phyloP scores from a whole-genome alignment of 179 eudicot species.

The Patellifolia procumbens region DNA sequence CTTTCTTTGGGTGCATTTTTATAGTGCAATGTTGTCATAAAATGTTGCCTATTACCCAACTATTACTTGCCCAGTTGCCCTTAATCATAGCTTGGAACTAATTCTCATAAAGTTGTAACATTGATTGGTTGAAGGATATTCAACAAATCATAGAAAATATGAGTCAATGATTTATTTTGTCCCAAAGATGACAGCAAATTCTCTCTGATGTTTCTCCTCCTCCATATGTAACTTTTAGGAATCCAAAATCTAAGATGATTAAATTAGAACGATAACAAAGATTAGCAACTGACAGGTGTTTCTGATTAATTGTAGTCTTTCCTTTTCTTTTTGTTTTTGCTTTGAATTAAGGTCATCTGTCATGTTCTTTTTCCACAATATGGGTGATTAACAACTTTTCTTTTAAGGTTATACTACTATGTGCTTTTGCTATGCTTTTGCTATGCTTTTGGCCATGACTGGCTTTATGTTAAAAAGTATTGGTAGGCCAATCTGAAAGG shows the following conservation, averaged over 20 bases:
- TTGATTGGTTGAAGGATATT: conserved; percentile 13
- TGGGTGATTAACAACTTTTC: conserved; percentile 12
- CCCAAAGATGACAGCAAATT: conserved; percentile 28
- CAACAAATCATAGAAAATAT: background rate
- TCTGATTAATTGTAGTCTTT: background rate
- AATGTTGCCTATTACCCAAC: background rate
- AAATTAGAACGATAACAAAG: background rate
- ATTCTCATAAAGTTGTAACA: conserved; percentile 1
- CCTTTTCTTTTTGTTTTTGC: background rate
- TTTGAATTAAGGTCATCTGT: conserved; percentile 8
- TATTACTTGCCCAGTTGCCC: background rate
- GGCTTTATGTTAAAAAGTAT: conserved; percentile 6
- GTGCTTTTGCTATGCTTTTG: conserved; percentile 9
- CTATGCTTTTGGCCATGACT: conserved; percentile 15
- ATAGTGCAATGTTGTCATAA: conserved; percentile 19
- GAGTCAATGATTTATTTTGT: conserved; percentile 20
- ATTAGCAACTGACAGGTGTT: conserved; percentile 23
- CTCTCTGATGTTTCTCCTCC: background rate
- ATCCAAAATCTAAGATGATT: conserved; percentile 4
- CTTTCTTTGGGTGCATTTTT: too few relatives aligned
- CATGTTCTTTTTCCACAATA: background rate
- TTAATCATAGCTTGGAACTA: background rate
- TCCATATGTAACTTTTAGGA: background rate
- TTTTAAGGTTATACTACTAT: conserved; percentile 12
- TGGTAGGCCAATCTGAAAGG: conserved; percentile 1